Conservation (phyloP, 768 basidiomycete genomes). For the Mrakia hoshinonis region DNA sequence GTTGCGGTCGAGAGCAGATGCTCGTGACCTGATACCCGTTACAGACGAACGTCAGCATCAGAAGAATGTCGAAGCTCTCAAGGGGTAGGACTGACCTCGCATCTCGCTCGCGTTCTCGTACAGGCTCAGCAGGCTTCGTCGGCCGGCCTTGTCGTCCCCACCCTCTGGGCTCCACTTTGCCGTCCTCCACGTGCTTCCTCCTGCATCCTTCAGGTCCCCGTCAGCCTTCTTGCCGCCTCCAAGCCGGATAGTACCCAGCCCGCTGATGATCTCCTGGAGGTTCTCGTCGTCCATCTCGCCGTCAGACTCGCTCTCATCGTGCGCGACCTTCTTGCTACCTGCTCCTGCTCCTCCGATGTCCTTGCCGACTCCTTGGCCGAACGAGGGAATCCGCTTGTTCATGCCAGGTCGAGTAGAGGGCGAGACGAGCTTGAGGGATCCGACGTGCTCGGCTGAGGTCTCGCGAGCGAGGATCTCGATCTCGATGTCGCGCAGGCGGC, state of each 20-base stretch:
- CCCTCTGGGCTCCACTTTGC: constrained; percentile 36
- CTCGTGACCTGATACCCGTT: constrained; percentile 2
- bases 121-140: constrained; percentile 32
- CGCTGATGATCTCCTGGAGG: constrained; percentile 33
- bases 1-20: constrained; percentile 21
- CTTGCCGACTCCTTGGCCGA: constrained; percentile 62
- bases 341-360: constrained; percentile 42
- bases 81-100: constrained; percentile 30
- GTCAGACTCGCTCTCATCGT: constrained; percentile 32
- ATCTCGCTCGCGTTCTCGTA: constrained; percentile 38
- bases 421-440: constrained; percentile 74
- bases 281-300: constrained; percentile 36
- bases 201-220: background rate
- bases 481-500: constrained; percentile 69
- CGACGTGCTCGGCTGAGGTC: constrained; percentile 59
- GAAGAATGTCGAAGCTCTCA: background rate
- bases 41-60: background rate
- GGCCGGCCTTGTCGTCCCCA: constrained; percentile 30
- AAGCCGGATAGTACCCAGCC: constrained; percentile 33
- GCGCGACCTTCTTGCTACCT: constrained; percentile 4
- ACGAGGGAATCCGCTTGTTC: constrained; percentile 65
- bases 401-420: constrained; percentile 49
- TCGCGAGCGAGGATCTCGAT: constrained; percentile 55
- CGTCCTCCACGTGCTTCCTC: constrained; percentile 38
- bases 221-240: constrained; percentile 28